phyloP scores from a whole-genome alignment of 108 stramenopile species.

The Nitzschia sp. region DNA sequence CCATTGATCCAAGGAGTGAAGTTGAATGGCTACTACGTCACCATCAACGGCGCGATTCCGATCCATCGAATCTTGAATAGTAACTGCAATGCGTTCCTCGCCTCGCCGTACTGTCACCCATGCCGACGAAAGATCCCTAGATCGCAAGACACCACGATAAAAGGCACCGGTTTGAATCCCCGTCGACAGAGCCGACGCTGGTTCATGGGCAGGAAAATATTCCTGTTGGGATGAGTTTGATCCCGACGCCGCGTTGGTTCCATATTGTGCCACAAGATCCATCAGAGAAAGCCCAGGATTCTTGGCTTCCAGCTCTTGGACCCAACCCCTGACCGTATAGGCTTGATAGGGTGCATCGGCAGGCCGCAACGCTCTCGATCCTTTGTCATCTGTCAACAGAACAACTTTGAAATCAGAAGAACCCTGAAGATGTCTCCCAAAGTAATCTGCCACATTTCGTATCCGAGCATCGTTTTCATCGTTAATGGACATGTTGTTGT shows the following conservation, averaged over 20 bases:
- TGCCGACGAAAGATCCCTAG: conserved; percentile 37
- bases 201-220: conserved; percentile 58
- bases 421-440: conserved; percentile 46
- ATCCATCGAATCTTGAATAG: conserved; percentile 52
- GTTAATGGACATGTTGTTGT: conserved; percentile 36
- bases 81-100: conserved; percentile 75
- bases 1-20: conserved; percentile 68
- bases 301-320: conserved; percentile 56
- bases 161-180: conserved; percentile 66
- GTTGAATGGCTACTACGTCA: conserved; percentile 90
- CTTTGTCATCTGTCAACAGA: conserved; percentile 74
- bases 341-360: conserved; percentile 41
- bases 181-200: conserved; percentile 48
- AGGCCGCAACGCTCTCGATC: conserved; percentile 48
- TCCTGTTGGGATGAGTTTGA: not conserved
- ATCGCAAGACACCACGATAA: conserved; percentile 70
- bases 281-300: conserved; percentile 61
- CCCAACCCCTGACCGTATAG: conserved; percentile 60
- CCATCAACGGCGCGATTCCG: conserved; percentile 96
- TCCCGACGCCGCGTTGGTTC: conserved; percentile 5
- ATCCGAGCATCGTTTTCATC: conserved; percentile 82
- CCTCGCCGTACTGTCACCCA: conserved; percentile 75
- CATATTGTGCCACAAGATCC: conserved; percentile 78
- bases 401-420: conserved; percentile 55
- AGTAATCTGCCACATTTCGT: conserved; percentile 67